Evolutionary conservation across 1,139 yeast genomes (phyloP).

Genomic region (Yamadazyma spencermartinsiae): DNA sequence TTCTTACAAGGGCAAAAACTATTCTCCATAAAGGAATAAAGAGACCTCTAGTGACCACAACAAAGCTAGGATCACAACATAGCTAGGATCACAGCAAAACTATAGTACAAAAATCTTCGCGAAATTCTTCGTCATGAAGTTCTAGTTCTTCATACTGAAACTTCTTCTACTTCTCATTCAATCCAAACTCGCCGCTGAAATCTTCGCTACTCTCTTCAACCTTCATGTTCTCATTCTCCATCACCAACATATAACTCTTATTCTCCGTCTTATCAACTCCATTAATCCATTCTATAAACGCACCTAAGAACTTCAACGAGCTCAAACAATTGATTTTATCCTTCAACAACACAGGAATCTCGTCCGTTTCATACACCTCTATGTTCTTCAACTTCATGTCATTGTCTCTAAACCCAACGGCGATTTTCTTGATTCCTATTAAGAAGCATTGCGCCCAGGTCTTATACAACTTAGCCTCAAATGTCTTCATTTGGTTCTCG

Average conservation of each 20-base stretch:
- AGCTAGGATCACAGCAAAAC: too few species aligned
- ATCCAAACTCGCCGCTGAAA: conserved; percentile 13
- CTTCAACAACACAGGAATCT: conserved; percentile 65
- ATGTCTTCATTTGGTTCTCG: conserved; percentile 53
- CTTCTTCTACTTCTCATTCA: too few species aligned
- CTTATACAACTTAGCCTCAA: conserved; percentile 71
- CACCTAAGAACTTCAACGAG: conserved; percentile 83
- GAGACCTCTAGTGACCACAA: too few species aligned
- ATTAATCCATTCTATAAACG: conserved; percentile 75
- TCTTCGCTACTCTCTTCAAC: conserved; percentile 10
- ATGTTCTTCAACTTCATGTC: conserved; percentile 59
- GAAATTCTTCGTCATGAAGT: too few species aligned
- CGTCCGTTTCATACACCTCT: conserved; percentile 76
- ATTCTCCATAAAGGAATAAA: too few species aligned
- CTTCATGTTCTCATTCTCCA: conserved; percentile 11
- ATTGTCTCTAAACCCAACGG: conserved; percentile 87
- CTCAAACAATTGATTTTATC: conserved; percentile 71
- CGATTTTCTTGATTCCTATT: conserved; percentile 73
- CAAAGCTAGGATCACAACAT: too few species aligned
- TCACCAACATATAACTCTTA: conserved; percentile 11
- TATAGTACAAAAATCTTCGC: too few species aligned
- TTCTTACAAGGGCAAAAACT: too few species aligned
- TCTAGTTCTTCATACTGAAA: too few species aligned
- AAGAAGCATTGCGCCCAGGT: conserved; percentile 96
- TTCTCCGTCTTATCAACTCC: conserved; percentile 44